Evolutionary conservation across 192 early-diverging fungal species (phyloP), one percentile per base, ranked within the genome.

Genomic region (Coemansia aciculifera): DNA sequence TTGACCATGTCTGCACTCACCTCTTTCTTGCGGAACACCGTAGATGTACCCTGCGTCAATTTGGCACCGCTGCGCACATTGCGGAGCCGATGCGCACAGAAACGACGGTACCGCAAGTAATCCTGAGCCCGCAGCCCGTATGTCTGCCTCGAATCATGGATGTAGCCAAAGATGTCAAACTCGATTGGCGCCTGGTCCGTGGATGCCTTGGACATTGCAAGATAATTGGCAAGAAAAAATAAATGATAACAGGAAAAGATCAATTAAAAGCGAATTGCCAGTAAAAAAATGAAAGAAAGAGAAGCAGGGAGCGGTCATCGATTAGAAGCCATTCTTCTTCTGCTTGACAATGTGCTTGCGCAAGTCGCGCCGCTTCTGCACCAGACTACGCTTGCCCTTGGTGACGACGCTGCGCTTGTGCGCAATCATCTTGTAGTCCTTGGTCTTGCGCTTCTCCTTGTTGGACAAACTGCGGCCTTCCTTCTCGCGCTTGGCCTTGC

Each of bases 381-480:
- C 77, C 71, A 93, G 79, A 72, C 89, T 91, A 59, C 86, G 84
- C 78, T 87, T 92, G 64, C 87, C 85, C 84, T 93, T 94, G 36
- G 74, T 73, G 32, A 88, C 74, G 32, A 95, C 89, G 51, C 87
- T 85, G 49, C 88, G 85, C 86, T 98, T 98, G 84, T 99, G 97
- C 23, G 93, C 85, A 67, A 98, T 86, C 98, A 99, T 99, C 83
- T 89, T 89, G 74, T 90, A 94, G 75, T 90, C 87, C 89, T 99
- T 99, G 67, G 88, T 93, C 77, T 92, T 93, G 68, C 90, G 68
- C 86, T 98, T 99, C 65, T 96, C 94, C 78, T 87, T 86, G 84
- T 98, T 98, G 63, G 97, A 94, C 29, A 90, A 87, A 32, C 88
- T 90, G 57, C 85, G 81, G 59, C 86, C 85, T 43, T 87, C 86